Conservation (phyloP, 2,329 filamentous ascomycete genomes). For the Neofusicoccum parvum region DNA sequence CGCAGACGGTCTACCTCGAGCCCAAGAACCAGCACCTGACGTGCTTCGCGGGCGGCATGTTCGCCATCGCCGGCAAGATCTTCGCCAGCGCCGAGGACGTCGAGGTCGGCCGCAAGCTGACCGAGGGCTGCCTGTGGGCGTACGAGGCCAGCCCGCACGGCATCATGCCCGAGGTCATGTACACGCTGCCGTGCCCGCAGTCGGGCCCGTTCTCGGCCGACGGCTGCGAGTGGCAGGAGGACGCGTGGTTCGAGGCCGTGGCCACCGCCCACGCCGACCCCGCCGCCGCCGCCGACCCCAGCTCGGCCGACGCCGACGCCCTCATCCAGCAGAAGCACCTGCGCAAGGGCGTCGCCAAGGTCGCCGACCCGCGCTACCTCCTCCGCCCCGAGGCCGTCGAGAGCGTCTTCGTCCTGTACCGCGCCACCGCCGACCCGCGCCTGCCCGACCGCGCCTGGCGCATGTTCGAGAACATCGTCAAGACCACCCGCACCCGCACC, state of each 20-base stretch:
- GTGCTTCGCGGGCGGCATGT: conserved; percentile 67
- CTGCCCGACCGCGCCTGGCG: conserved; percentile 51
- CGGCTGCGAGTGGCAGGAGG: conserved; percentile 58
- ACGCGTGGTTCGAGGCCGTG: conserved; percentile 59
- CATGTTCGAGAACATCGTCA: conserved; percentile 51
- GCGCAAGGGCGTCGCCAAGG: conserved; percentile 14
- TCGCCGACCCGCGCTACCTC: conserved; percentile 12
- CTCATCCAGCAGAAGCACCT: not conserved
- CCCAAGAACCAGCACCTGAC: conserved; percentile 44
- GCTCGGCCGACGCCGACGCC: not conserved
- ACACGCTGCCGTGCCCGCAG: conserved; percentile 52
- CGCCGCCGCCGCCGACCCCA: not conserved
- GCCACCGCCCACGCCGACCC: conserved; percentile 41
- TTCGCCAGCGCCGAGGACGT: conserved; percentile 57
- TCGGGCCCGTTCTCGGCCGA: conserved; percentile 26
- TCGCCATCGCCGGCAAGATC: conserved; percentile 60
- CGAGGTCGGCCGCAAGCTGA: conserved; percentile 58
- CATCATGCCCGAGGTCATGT: conserved; percentile 64
- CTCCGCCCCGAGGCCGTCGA: conserved; percentile 60
- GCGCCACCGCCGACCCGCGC: conserved; percentile 50
- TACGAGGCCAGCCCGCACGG: conserved; percentile 59
- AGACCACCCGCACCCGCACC: conserved; percentile 45
- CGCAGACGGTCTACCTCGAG: conserved; percentile 24
- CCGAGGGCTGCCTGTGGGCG: conserved; percentile 64
- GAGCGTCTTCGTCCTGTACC: conserved; percentile 58